phyloP scores from a whole-genome alignment of 345 rosid genomes.

The Citrus inodora region DNA sequence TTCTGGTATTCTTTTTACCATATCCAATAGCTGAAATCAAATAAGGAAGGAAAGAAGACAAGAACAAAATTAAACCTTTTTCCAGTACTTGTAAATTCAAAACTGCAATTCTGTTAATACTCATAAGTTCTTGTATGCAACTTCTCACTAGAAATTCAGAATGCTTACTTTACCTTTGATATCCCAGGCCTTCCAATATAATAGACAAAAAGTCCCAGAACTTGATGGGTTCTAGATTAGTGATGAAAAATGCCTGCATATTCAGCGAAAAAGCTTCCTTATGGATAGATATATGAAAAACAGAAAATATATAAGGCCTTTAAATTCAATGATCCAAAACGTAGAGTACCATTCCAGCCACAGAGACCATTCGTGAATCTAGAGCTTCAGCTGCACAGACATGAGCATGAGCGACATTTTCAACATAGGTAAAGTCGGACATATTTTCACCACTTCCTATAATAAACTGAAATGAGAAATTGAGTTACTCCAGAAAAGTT shows the following conservation, averaged over 20 bases:
- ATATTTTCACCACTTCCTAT: conserved; percentile 76
- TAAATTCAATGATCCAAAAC: conserved; percentile 1
- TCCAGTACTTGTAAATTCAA: not conserved
- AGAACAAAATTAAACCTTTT: not conserved
- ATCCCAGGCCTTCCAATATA: conserved; percentile 71
- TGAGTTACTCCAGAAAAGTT: conserved; percentile 27
- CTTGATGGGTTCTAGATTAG: conserved; percentile 69
- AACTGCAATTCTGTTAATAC: not conserved
- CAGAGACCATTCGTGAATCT: conserved; percentile 57
- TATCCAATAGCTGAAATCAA: not conserved
- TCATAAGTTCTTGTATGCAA: conserved; percentile 9
- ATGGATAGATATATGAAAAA: not conserved
- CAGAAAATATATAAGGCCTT: no score
- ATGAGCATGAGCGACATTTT: conserved; percentile 86
- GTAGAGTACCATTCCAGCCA: conserved; percentile 84
- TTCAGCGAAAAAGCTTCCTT: conserved; percentile 12
- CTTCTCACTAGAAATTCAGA: conserved; percentile 1
- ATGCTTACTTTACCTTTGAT: conserved; percentile 58
- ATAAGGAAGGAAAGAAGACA: not conserved
- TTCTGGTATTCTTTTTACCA: not conserved
- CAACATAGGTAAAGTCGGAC: conserved; percentile 86
- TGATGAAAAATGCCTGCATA: conserved; percentile 86
- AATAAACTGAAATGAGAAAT: conserved; percentile 73
- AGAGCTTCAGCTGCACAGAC: conserved; percentile 76
- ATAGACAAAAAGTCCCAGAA: conserved; percentile 76